phyloP scores from a whole-genome alignment of 2,329 filamentous ascomycete genomes.

The Cladosporium sp. region DNA sequence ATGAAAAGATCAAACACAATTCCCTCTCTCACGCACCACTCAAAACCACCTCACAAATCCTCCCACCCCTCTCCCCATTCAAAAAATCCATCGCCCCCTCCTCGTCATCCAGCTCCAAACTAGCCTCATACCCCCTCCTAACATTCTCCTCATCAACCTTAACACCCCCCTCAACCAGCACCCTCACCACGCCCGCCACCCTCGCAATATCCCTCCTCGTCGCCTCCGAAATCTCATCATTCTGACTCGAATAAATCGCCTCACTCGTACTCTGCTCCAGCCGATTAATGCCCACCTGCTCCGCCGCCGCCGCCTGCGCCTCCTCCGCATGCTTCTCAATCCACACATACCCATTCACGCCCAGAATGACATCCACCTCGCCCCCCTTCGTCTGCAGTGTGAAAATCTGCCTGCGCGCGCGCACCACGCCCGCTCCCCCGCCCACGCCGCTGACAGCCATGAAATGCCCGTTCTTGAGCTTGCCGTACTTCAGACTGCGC shows the following conservation, averaged over 20 bases:
- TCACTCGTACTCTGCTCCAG: constrained; percentile 83
- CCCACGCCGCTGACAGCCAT: constrained; percentile 76
- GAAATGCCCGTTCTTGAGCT: constrained; percentile 90
- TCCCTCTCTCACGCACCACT: constrained; percentile 17
- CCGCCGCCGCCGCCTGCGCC: constrained; percentile 37
- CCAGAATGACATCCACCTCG: constrained; percentile 79
- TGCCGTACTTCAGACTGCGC: constrained; percentile 86
- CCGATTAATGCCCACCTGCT: constrained; percentile 66
- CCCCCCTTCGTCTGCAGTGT: constrained; percentile 64
- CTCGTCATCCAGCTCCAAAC: constrained; percentile 67
- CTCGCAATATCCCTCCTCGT: constrained; percentile 86
- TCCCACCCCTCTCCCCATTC: constrained; percentile 34
- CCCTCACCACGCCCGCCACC: constrained; percentile 74
- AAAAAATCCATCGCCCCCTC: constrained; percentile 49
- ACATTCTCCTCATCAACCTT: constrained; percentile 90
- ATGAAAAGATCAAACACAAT: no score
- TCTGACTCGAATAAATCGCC: constrained; percentile 91
- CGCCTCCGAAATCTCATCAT: constrained; percentile 72
- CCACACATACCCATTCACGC: constrained; percentile 97
- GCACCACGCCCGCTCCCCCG: constrained; percentile 73
- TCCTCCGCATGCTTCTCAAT: constrained; percentile 74
- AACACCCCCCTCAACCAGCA: constrained; percentile 75
- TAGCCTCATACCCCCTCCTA: constrained; percentile 74
- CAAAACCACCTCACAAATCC: constrained; percentile 34
- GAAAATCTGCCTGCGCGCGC: constrained; percentile 82